A percentile compares a stretch with the other conserved stretches of the same genome.
phyloP scores from a whole-genome alignment of 1,284 basidiomycete species.

The Bjerkandera adusta region DNA sequence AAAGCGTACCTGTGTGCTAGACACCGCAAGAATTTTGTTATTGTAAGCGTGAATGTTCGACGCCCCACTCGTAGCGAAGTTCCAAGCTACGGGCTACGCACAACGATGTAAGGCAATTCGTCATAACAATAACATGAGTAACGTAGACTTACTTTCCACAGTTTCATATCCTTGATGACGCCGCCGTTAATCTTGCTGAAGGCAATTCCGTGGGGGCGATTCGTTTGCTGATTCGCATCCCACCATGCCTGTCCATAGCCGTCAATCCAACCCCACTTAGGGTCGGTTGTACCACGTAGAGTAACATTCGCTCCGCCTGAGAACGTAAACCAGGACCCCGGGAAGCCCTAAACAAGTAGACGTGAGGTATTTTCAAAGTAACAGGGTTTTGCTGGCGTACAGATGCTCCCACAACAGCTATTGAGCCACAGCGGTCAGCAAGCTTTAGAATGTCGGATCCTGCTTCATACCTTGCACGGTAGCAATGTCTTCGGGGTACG shows the following conservation, averaged over 20 bases:
- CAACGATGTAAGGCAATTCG: not conserved
- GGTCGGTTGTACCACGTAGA: slow-evolving; percentile 49
- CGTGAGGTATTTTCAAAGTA: not conserved
- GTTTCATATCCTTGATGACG: slow-evolving; percentile 54
- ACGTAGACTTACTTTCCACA: slow-evolving; percentile 47
- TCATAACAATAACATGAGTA: not conserved
- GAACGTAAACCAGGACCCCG: slow-evolving; percentile 45
- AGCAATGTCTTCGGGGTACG: slow-evolving; percentile 52
- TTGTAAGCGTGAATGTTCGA: slow-evolving; percentile 50
- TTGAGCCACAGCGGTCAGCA: not conserved
- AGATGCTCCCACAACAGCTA: slow-evolving; percentile 15
- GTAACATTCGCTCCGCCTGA: slow-evolving; percentile 56
- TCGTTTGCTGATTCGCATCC: slow-evolving; percentile 51
- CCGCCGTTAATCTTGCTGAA: slow-evolving; percentile 54
- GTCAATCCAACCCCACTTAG: slow-evolving; percentile 61
- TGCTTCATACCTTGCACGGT: slow-evolving; percentile 53
- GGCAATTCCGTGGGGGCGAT: slow-evolving; percentile 52
- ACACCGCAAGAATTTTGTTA: slow-evolving; percentile 52
- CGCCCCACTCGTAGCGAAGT: slow-evolving; percentile 50
- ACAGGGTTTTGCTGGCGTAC: not conserved
- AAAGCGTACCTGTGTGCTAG: slow-evolving; percentile 32
- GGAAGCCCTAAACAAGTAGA: not conserved
- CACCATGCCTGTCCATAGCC: slow-evolving; percentile 66
- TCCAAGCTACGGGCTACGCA: slow-evolving; percentile 54
- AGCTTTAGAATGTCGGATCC: not conserved